Conservation (phyloP, 768 basidiomycete species). For the Tubosaeta sp. region DNA sequence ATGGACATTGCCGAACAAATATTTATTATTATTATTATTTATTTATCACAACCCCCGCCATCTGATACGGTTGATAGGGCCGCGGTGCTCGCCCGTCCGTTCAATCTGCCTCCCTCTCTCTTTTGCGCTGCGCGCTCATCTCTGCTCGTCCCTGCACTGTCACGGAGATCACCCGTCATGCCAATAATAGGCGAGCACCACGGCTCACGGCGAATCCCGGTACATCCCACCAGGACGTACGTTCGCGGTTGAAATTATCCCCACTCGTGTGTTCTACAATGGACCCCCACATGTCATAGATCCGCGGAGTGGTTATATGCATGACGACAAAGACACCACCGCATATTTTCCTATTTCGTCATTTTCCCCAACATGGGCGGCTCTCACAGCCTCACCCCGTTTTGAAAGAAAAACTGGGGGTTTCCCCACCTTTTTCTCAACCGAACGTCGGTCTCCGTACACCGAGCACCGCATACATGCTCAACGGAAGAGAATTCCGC, state of each 20-base stretch:
- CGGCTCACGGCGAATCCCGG: constrained; percentile 16
- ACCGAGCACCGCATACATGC: not conserved
- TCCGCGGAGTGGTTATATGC: not conserved
- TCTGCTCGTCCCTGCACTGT: too few species aligned
- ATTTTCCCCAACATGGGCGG: too few species aligned
- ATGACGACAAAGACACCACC: too few species aligned
- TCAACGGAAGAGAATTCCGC: constrained; percentile 17
- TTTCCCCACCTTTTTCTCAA: too few species aligned
- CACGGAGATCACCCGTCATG: too few species aligned
- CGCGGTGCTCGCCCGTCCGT: not conserved
- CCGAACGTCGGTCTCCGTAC: not conserved
- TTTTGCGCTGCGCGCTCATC: too few species aligned
- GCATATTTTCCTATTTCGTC: too few species aligned
- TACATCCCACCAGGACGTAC: not conserved
- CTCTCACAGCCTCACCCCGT: too few species aligned
- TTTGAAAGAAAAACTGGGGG: too few species aligned
- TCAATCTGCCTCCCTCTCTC: not conserved
- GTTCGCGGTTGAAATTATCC: too few species aligned
- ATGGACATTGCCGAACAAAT: constrained; percentile 5
- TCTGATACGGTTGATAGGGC: constrained; percentile 30
- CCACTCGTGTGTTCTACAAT: too few species aligned
- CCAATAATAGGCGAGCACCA: too few species aligned
- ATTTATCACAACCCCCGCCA: not conserved
- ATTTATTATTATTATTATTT: constrained; percentile 7
- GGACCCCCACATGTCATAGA: not conserved